Base-by-base conservation (phyloP, 805 yeast species). In the Deakozyma indianensis region DNA sequence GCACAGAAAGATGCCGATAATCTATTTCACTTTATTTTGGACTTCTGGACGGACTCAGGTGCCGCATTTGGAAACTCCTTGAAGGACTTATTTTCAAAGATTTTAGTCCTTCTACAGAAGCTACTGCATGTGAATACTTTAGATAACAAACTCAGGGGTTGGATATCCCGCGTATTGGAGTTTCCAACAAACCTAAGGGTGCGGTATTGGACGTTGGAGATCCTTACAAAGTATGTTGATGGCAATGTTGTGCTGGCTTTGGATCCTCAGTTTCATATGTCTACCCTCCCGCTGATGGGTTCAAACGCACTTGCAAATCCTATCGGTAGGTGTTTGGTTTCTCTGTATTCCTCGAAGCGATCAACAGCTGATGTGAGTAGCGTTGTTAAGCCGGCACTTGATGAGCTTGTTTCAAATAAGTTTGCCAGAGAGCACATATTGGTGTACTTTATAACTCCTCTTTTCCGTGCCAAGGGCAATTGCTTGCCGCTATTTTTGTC, bases 31-130 rank as follows among this genome's bases (percentile, higher is more conserved):
- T 81, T 73, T 57, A 69, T 81, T 14, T 61, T 80, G 32, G 87
- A 78, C 51, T 78, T 74, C 57, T 78, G 87, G 78, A 76, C 75
- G 45, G 83, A 79, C 43, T 73, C 83, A 1, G 78, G 81, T 3
- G 76, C 83, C 1, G 78, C 94, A 0, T 59, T 83, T 23, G 76
- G 80, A 3, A 83, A 81, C 55, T 79, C 94, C 0, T 58, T 84
- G 44, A 72, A 68, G 45, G 83, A 77, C 25, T 55, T 86, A 41
- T 71, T 85, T 42, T 45, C 58, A 2, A 84, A 80, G 52, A 55
- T 80, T 43, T 57, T 80, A 9, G 49, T 53, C 1, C 64, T 77
- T 21, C 43, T 72, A 35, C 63, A 63, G 27, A 49, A 51, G 16
- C 49, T 62, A 41, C 22, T 50, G 45, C 7, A 25, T 9, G 52